Evolutionary conservation across 306 rosid genomes (phyloP).

Genomic region (Pueraria montana): DNA sequence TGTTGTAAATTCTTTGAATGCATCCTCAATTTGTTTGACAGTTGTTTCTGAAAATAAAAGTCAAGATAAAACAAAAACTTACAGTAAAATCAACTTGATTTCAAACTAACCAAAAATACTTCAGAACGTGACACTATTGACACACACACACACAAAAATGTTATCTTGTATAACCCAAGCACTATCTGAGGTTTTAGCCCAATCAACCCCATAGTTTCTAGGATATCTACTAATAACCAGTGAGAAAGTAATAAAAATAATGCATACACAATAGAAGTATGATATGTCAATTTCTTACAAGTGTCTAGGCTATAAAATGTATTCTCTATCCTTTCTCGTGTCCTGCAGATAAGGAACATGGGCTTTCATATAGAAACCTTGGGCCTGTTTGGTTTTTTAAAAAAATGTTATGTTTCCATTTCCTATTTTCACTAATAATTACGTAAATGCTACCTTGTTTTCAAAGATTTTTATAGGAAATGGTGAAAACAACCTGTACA

Average conservation of each 20-base stretch:
- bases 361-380: not conserved
- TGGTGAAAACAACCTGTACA: not conserved
- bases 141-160: not conserved
- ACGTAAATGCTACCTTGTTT: not conserved
- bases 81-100: conserved; percentile 43
- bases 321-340: conserved; percentile 13
- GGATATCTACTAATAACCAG: conserved; percentile 24
- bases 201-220: conserved; percentile 25
- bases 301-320: conserved; percentile 34
- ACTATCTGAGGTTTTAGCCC: not conserved
- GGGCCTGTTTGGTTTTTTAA: not conserved
- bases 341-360: not conserved
- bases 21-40: conserved; percentile 92
- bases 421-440: conserved; percentile 12
- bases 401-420: not conserved
- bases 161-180: conserved; percentile 30
- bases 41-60: conserved; percentile 74
- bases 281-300: conserved; percentile 11
- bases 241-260: conserved; percentile 15
- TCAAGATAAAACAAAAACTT: conserved; percentile 31
- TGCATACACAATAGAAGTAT: not conserved
- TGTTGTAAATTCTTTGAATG: conserved; percentile 90
- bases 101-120: conserved; percentile 33
- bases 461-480: not conserved
- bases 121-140: not conserved